Base-by-base conservation (phyloP, 768 basidiomycete genomes). In the Calvatia gigantea region DNA sequence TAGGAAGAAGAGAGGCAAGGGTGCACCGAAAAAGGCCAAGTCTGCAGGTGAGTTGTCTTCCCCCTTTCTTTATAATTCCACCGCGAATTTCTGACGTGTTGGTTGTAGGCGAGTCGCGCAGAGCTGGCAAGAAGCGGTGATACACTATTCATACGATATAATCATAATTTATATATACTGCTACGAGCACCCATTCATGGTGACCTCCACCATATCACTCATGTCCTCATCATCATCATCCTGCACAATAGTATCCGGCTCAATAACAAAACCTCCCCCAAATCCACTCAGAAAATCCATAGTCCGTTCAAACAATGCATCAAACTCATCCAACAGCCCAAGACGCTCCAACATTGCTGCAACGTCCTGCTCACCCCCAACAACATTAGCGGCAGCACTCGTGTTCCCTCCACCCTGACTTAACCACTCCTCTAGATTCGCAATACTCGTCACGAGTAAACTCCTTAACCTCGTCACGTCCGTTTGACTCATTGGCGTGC, bases 11-110 rank as follows among this genome's bases (percentile, higher is more conserved):
- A 81, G 91, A 77, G 91, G 91, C 27, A 92, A 93, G 71, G 91
- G 89, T 42, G 80, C 85, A 19, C 91, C 91, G 51, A 83, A 86
- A 73, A 93, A 93, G 71, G 86, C 87, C 2, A 90, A 85, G 69
- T 72, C 73, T 21, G 76, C 80, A 69, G 82, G 89, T 89, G 39
- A 43, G 74, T 29, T 12, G 37, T 7, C 59, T 27, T 28, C 28
- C 55, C 17, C 19, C 33, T 25, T 6, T 8, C 12, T 44, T 7
- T 37, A 29, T 47, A 52, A 17, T 29, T 17, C 17, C 17, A n/a
- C n/a, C n/a, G n/a, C 17, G 25, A 25, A 25, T 21, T 41, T 35
- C 29, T 51, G 29, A 51, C 28, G 17, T 45, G n/a, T 27, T 56
- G 17, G 44, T 35, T 43, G n/a, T 25, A 56, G 54, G 46, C 19